Percentiles rank a stretch among this genome's conserved stretches.
phyloP scores from a whole-genome alignment of 257 asterid species.

The Forsythia suspensa region DNA sequence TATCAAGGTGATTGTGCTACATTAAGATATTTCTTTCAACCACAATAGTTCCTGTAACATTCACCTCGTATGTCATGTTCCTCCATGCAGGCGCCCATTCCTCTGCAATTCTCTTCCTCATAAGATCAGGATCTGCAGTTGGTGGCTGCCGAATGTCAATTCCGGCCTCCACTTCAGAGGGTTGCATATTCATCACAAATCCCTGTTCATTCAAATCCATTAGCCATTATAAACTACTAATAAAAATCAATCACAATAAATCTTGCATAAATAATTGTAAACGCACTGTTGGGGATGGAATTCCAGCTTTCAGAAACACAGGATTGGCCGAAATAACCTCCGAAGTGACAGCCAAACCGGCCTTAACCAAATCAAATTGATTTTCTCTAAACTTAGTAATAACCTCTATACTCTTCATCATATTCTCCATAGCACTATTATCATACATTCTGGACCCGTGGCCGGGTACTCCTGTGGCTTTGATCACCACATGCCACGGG shows the following conservation, averaged over 20 bases:
- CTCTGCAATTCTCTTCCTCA: conserved; percentile 71
- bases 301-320: conserved; percentile 83
- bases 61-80: conserved; percentile 83
- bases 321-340: conserved; percentile 90
- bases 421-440: conserved; percentile 77
- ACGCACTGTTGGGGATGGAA: conserved; percentile 60
- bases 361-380: conserved; percentile 72
- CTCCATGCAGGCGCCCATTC: conserved; percentile 97
- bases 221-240: conserved; percentile 1
- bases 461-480: conserved; percentile 71
- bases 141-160: conserved; percentile 91
- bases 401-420: conserved; percentile 83
- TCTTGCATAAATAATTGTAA: conserved; percentile 3
- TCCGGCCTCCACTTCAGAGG: conserved; percentile 93
- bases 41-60: background rate
- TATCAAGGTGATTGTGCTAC: background rate
- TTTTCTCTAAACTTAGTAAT: conserved; percentile 74
- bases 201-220: conserved; percentile 50
- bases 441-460: conserved; percentile 90
- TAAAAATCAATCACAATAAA: conserved; percentile 16
- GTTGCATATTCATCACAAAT: conserved; percentile 92
- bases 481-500: conserved; percentile 86
- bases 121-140: conserved; percentile 58
- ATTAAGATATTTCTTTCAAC: background rate
- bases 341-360: conserved; percentile 67